Percentiles rank a stretch among this genome's conserved stretches.
Conservation (phyloP, 2,329 filamentous ascomycete genomes). For the Coleophoma crateriformis region DNA sequence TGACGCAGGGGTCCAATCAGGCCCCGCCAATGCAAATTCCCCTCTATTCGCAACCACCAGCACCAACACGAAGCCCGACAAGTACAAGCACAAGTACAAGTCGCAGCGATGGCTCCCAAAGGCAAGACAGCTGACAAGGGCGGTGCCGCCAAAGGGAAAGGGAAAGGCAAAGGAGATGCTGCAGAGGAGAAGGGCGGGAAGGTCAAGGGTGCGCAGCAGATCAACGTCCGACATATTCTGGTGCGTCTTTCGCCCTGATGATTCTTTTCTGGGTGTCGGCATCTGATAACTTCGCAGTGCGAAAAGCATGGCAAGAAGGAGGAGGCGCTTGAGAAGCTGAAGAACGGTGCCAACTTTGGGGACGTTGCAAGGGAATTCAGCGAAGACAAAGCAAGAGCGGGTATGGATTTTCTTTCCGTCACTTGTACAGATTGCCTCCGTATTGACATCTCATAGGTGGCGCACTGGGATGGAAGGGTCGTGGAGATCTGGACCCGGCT, state of each 20-base stretch:
- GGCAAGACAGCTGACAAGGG: slow-evolving; percentile 21
- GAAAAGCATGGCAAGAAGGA: slow-evolving; percentile 76
- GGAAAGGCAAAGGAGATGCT: slow-evolving; percentile 33
- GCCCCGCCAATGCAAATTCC: not conserved
- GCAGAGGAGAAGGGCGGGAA: slow-evolving; percentile 30
- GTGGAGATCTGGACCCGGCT: slow-evolving; percentile 58
- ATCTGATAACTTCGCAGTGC: slow-evolving; percentile 40
- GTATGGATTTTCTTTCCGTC: slow-evolving; percentile 27
- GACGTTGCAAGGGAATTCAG: slow-evolving; percentile 68
- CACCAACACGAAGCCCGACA: not conserved
- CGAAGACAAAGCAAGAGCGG: slow-evolving; percentile 70
- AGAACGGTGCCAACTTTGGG: slow-evolving; percentile 64
- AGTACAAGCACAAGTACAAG: not conserved
- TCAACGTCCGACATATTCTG: slow-evolving; percentile 68
- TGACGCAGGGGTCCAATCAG: not conserved
- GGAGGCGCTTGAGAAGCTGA: slow-evolving; percentile 64
- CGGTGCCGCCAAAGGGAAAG: slow-evolving; percentile 23
- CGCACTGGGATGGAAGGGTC: slow-evolving; percentile 66
- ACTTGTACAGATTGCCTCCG: slow-evolving; percentile 4
- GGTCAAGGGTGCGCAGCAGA: slow-evolving; percentile 57
- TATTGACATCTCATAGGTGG: slow-evolving; percentile 44
- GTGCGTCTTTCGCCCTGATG: slow-evolving; percentile 10
- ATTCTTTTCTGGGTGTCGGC: not conserved
- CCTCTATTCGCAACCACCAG: not conserved
- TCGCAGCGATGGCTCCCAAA: slow-evolving; percentile 20